Conservation (phyloP, 179 eudicot species). For the Silene vulgaris region DNA sequence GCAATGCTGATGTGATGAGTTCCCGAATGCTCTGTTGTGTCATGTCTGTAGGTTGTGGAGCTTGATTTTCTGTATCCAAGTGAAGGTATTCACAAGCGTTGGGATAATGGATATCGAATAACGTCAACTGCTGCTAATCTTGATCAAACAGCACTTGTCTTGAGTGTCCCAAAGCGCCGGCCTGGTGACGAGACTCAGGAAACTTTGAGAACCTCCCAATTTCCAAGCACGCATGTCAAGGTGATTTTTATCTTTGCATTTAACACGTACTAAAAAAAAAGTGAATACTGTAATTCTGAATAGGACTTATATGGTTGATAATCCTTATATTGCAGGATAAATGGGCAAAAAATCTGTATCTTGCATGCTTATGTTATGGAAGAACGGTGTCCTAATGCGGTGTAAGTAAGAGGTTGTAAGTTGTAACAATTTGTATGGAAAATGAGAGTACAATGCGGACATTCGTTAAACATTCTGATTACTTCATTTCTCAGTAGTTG, state of each 20-base stretch:
- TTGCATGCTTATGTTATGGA: slow-evolving; percentile 59
- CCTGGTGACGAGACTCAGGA: slow-evolving; percentile 59
- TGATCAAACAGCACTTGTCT: slow-evolving; percentile 56
- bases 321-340: slow-evolving; percentile 43
- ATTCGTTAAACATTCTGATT: not conserved
- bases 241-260: slow-evolving; percentile 20
- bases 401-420: slow-evolving; percentile 3
- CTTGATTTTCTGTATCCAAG: slow-evolving; percentile 65
- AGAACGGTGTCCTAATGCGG: slow-evolving; percentile 49
- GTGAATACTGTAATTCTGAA: not conserved
- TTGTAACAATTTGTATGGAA: not conserved
- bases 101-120: slow-evolving; percentile 57
- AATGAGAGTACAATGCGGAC: not conserved
- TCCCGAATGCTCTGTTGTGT: not conserved
- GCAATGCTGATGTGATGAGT: not conserved
- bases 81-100: slow-evolving; percentile 61
- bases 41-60: slow-evolving; percentile 48
- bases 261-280: not conserved
- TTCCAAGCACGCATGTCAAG: slow-evolving; percentile 67
- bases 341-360: slow-evolving; percentile 66
- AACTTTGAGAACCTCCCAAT: slow-evolving; percentile 54
- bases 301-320: not conserved
- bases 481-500: slow-evolving; percentile 10
- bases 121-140: slow-evolving; percentile 53
- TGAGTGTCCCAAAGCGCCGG: slow-evolving; percentile 54